phyloP scores from a whole-genome alignment of 495 filamentous ascomycete species.

The Lepidopterella palustris region DNA sequence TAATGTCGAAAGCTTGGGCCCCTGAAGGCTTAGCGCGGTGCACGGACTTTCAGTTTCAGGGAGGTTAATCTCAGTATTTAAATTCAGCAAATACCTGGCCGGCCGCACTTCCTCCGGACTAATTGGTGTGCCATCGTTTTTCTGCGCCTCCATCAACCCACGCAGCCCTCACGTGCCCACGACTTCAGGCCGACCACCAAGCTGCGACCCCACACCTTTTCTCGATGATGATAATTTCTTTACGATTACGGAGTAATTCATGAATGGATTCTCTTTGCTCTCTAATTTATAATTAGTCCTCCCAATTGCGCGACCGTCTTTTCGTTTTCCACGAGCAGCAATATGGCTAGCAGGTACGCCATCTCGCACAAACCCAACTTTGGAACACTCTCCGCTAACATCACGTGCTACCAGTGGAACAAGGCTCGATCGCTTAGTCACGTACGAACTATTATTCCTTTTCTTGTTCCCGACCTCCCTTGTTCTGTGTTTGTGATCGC shows the following conservation, averaged over 20 bases:
- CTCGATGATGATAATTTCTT: too few species aligned
- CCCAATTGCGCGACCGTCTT: background rate
- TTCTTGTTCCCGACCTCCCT: slow-evolving; percentile 16
- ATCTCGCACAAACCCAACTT: background rate
- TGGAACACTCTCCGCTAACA: background rate
- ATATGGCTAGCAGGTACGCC: slow-evolving; percentile 1
- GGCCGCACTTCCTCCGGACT: background rate
- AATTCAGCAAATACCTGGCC: background rate
- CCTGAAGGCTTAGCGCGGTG: background rate
- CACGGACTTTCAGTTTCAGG: background rate
- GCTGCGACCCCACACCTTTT: background rate
- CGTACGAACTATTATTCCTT: slow-evolving; percentile 52
- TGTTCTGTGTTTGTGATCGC: background rate
- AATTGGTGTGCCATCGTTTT: background rate
- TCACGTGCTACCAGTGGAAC: background rate
- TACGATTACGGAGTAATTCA: background rate
- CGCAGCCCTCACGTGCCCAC: background rate
- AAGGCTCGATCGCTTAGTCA: slow-evolving; percentile 87
- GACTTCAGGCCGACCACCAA: background rate
- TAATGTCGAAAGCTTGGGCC: background rate
- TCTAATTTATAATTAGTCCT: background rate
- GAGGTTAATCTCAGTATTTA: background rate
- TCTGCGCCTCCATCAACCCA: background rate
- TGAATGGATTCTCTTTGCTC: background rate
- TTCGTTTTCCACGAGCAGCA: background rate